Percentiles rank a stretch among this genome's conserved stretches.
These are phyloP conservation scores for Isochrysis galbana DNA, from an alignment of 78 protist species.

Conservation along the genomic window DNA sequence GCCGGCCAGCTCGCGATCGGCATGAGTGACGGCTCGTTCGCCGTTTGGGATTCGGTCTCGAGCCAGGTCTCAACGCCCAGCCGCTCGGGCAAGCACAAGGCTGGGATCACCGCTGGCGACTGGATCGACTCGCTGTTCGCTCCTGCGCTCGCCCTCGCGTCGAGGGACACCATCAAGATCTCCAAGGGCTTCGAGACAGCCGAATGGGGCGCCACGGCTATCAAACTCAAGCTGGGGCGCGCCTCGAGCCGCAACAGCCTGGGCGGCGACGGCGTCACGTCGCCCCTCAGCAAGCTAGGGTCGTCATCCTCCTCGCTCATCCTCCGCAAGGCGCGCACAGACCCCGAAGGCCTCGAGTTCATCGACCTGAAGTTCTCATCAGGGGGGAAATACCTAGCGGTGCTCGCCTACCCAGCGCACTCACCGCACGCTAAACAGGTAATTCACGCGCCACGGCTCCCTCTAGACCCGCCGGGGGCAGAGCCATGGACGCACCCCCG, in stretches of 20 bases:
- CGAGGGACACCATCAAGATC: not conserved
- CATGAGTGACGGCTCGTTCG: not conserved
- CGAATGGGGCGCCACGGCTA: not conserved
- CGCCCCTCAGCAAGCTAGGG: not conserved
- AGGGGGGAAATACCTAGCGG: not conserved
- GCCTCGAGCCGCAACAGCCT: not conserved
- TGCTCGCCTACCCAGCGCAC: not conserved
- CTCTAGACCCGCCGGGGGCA: not conserved
- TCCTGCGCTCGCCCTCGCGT: slow-evolving; percentile 3
- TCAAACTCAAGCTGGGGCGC: not conserved
- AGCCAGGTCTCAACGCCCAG: not conserved
- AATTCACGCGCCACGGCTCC: not conserved
- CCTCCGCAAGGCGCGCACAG: not conserved
- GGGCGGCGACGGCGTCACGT: not conserved
- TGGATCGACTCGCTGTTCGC: not conserved
- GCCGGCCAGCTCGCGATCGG: slow-evolving; percentile 5
- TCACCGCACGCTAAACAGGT: not conserved
- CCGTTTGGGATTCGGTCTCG: not conserved
- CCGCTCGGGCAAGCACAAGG: not conserved
- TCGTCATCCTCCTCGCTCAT: not conserved
- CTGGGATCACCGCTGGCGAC: not conserved
- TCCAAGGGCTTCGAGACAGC: not conserved
- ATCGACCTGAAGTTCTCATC: not conserved
- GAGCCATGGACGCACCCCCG: not conserved
- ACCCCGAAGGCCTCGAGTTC: not conserved